Evolutionary conservation across 352 stramenopile species (phyloP), one percentile per base, ranked within the genome.

Genomic region (Phytophthora nicotianae): DNA sequence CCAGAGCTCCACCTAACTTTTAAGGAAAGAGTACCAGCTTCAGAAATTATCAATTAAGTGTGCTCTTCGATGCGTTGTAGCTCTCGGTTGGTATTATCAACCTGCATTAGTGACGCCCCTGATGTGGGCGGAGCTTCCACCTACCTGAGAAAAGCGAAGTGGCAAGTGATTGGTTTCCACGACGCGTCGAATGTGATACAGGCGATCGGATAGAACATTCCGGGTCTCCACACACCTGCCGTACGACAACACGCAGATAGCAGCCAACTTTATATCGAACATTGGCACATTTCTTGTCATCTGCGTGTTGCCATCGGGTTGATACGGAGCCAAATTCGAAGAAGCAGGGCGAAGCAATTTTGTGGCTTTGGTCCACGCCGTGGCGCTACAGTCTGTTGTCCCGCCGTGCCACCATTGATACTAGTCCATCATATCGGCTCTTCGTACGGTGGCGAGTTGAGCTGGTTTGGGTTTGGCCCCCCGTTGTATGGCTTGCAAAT

Each of bases 191-290:
- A 50, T 32, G 37, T 33, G 32, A 47, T 58, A 38, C 51, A 55
- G 46, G 38, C 29, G 40, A 51, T 54, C 26, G 23, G 29, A 33
- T 21, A 41, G 56, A 66, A 66, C 49, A 26, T 66, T 66, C 37
- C 49, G 13, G 50, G 57, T 72, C 58, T 65, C 51, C 51, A 68
- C 58, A 62, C 63, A 52, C 47, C 8, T 33, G 32, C 26, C 38
- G 17, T 43, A 43, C 16, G 13, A 55, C 17, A 21, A 10, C 54
- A 40, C 27, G 41, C 9, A 27, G 16, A 8, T 17, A 42, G 40
- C 60, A 70, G 55, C 66, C 62, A 68, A 68, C 50, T 70, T 70
- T 70, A 70, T 61, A 70, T 74, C 49, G 66, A 74, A 74, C 60
- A 73, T 50, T 24, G 33, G 21, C 14, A 46, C 37, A 52, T 47